Base-by-base conservation (phyloP, 78 protist species). In the Cavenderia fasciculata region DNA sequence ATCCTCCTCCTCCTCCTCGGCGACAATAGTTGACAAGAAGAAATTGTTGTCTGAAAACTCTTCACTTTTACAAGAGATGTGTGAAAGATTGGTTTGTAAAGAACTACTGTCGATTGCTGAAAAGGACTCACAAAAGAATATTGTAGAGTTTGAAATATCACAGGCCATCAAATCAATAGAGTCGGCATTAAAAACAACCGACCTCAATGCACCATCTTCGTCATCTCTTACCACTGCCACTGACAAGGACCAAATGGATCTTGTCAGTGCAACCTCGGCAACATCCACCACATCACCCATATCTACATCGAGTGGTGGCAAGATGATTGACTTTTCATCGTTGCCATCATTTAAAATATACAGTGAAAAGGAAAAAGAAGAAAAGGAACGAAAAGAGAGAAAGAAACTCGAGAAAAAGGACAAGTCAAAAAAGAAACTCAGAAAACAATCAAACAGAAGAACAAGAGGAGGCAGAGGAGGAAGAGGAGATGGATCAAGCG, bases 71-170 rank as follows among this genome's bases (percentile, higher is more conserved):
- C 18, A 27, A 43, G 78, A 68, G 6, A 34, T 82, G 18, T 82
- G 90, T 44, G 38, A 54, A 40, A n/a, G 27, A n/a, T 44, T 82
- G 12, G 57, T 82, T 4, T 19, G 25, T 21, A 57, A 74, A 5
- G 90, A 82, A 43, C 36, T 82, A 25, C 21, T 82, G 5, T 52
- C 90, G 4, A 65, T 34, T 14, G 56, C 90, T 7, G 44, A 68
- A 33, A 68, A 65, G 44, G 90, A 82, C 56, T 52, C 66, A 33
- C 52, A 71, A 54, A 82, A 82, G 33, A 36, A 14, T 31, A 41
- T 82, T 43, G 56, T 82, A 4, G 90, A 82, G 31, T 33, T 71
- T 16, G 76, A 56, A 33, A 82, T 82, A 38, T 31, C 51, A 18
- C 34, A 46, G 11, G 44, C 70, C 10, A 40, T 82, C 31, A 82